phyloP scores from a whole-genome alignment of 2,329 filamentous ascomycete species.

The Cercospora nicotianae region DNA sequence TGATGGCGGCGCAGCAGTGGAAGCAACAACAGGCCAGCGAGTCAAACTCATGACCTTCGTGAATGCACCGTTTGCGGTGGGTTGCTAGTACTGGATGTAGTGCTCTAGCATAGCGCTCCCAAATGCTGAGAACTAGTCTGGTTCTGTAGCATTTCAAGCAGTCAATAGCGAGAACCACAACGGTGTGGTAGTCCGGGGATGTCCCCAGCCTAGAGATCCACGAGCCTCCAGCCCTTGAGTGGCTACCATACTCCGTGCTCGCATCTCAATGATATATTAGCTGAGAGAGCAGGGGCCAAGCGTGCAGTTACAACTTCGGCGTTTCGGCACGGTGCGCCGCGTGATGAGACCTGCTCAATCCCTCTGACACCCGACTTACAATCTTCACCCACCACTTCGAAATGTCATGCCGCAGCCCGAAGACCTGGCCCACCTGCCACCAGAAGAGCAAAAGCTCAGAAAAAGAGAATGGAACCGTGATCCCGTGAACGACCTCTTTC shows the following conservation, averaged over 20 bases:
- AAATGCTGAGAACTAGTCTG: background rate
- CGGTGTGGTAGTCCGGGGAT: background rate
- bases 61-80: background rate
- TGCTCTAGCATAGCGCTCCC: background rate
- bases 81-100: background rate
- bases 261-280: background rate
- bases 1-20: constrained; percentile 86
- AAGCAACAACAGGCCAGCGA: constrained; percentile 51
- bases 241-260: background rate
- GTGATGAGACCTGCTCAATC: background rate
- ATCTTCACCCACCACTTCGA: background rate
- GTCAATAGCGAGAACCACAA: background rate
- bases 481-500: constrained; percentile 35
- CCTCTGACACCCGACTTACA: background rate
- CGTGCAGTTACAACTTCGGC: background rate
- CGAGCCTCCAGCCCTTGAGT: background rate
- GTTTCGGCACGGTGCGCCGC: background rate
- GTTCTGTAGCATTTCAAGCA: background rate
- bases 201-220: background rate
- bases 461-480: constrained; percentile 36
- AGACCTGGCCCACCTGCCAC: constrained; percentile 1
- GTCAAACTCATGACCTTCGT: background rate
- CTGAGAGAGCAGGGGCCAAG: background rate
- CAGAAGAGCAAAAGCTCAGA: constrained; percentile 4
- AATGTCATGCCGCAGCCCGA: constrained; percentile 6